Evolutionary conservation across 2,329 filamentous ascomycete species (phyloP).

Genomic region (Xylariaceae sp.): DNA sequence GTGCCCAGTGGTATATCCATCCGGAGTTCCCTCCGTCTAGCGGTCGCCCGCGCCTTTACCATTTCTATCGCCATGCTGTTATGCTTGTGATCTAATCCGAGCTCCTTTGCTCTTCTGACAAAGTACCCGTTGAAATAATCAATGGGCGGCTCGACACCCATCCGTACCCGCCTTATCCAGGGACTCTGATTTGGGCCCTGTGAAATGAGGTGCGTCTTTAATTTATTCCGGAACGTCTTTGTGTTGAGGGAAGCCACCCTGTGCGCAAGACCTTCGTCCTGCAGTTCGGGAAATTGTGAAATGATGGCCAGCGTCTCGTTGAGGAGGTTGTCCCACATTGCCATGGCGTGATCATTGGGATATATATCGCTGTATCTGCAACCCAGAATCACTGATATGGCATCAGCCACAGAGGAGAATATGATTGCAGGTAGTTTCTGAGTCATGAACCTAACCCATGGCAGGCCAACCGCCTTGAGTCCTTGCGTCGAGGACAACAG

Average conservation of each 20-base stretch:
- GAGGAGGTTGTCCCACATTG: conserved; percentile 73
- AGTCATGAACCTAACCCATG: conserved; percentile 68
- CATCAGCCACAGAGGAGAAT: conserved; percentile 78
- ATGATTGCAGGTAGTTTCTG: conserved; percentile 81
- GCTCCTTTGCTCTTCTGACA: conserved; percentile 71
- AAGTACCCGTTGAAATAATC: conserved; percentile 92
- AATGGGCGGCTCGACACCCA: conserved; percentile 73
- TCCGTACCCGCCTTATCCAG: conserved; percentile 71
- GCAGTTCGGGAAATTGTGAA: conserved; percentile 74
- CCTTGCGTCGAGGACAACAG: conserved; percentile 67
- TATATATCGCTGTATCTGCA: conserved; percentile 75
- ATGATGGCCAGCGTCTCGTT: conserved; percentile 78
- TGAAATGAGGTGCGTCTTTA: conserved; percentile 60
- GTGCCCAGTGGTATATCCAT: conserved; percentile 32
- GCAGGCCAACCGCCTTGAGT: conserved; percentile 65
- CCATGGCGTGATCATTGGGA: conserved; percentile 68
- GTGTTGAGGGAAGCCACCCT: conserved; percentile 63
- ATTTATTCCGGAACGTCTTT: conserved; percentile 65
- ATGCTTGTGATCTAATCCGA: conserved; percentile 74
- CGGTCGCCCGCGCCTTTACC: conserved; percentile 71
- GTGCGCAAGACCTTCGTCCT: conserved; percentile 58
- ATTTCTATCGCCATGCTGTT: conserved; percentile 77
- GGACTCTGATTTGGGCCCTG: conserved; percentile 66
- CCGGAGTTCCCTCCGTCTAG: conserved; percentile 43
- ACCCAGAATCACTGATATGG: conserved; percentile 80